Evolutionary conservation across 176 grass and related monocot genomes (phyloP).

Genomic region (Urochloa ruziziensis): DNA sequence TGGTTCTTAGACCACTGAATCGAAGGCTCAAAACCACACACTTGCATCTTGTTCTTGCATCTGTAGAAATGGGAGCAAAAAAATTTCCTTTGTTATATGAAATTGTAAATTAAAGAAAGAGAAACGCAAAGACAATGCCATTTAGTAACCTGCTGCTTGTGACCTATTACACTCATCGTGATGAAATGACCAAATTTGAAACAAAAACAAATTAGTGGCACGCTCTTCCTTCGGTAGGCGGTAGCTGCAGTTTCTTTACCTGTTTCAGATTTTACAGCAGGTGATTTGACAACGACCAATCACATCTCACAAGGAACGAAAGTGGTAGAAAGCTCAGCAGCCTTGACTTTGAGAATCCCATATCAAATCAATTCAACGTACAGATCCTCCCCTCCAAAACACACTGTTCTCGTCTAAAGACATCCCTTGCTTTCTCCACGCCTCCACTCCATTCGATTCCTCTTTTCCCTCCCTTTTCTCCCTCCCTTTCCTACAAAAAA

Average conservation of each 20-base stretch:
- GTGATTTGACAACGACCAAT: background rate
- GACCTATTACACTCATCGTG: too few species aligned
- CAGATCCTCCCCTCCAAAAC: background rate
- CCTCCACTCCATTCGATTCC: constrained; percentile 44
- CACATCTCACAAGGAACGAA: background rate
- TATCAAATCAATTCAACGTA: background rate
- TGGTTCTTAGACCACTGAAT: too few species aligned
- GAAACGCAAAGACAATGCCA: too few species aligned
- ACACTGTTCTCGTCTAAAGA: constrained; percentile 25
- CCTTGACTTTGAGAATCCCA: background rate
- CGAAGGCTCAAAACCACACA: background rate
- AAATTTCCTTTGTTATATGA: too few species aligned
- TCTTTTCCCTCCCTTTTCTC: background rate
- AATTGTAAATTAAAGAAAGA: too few species aligned
- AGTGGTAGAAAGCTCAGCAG: background rate
- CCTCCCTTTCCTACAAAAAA: background rate
- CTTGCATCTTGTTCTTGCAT: background rate
- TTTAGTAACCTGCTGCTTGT: too few species aligned
- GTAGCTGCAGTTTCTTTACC: background rate
- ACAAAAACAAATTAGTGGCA: too few species aligned
- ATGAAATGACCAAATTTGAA: too few species aligned
- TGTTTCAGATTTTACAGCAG: background rate
- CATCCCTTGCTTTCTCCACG: constrained; percentile 56
- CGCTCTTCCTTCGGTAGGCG: too few species aligned
- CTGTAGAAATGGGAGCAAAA: too few species aligned